These are phyloP conservation scores for Pythium periplocum DNA, from an alignment of 352 stramenopile species.

Conservation along the genomic window DNA sequence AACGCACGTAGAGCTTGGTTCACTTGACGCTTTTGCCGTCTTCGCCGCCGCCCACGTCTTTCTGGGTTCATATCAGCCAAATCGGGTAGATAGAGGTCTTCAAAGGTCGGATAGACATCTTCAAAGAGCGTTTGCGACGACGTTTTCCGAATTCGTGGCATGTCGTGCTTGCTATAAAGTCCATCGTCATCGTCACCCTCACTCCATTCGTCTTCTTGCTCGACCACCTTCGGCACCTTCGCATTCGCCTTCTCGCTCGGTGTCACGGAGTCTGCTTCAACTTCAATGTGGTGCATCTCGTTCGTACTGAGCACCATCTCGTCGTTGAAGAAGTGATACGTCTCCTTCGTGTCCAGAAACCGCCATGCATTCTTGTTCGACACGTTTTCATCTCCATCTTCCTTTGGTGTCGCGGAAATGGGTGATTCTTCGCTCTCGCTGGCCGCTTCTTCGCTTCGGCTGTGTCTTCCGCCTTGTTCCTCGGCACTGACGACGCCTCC, in stretches of 20 bases:
- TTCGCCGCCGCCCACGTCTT: constrained; percentile 9
- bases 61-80: constrained; percentile 1
- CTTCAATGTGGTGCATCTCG: constrained; percentile 31
- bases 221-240: neutral
- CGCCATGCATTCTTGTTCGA: constrained; percentile 5
- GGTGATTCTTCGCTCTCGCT: too few species aligned
- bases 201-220: constrained; percentile 18
- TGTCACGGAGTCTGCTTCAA: constrained; percentile 26
- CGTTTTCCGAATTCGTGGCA: neutral
- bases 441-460: too few species aligned
- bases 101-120: constrained; percentile 48
- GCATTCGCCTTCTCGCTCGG: constrained; percentile 26
- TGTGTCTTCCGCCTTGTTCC: too few species aligned
- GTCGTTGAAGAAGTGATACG: constrained; percentile 63
- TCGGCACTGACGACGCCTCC: too few species aligned
- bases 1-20: constrained; percentile 16
- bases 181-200: constrained; percentile 20
- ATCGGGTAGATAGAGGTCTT: constrained; percentile 43
- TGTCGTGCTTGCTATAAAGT: constrained; percentile 2
- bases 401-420: too few species aligned
- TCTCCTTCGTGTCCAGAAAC: constrained; percentile 53
- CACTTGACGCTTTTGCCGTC: constrained; percentile 12
- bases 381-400: too few species aligned
- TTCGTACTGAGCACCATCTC: constrained; percentile 58
- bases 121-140: constrained; percentile 27